Conservation (phyloP, 2,329 filamentous ascomycete species). For the Ophiostoma sp. region DNA sequence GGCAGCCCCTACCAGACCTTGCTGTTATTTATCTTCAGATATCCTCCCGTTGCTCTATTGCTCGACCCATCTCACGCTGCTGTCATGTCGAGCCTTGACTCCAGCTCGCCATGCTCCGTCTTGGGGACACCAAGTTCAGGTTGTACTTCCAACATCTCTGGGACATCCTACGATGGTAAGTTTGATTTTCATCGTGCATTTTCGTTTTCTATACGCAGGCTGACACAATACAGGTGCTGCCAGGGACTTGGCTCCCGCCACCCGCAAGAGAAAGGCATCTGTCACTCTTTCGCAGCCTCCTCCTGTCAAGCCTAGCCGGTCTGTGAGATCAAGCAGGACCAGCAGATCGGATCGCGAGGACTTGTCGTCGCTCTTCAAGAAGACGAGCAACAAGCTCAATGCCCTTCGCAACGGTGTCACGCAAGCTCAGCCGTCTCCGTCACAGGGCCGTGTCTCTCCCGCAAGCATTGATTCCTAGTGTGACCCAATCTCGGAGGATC, state of each 20-base stretch:
- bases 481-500: neutral
- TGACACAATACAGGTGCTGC: neutral
- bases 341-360: neutral
- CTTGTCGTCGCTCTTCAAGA: neutral
- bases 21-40: neutral
- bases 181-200: neutral
- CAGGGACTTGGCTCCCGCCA: neutral
- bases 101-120: neutral
- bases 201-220: neutral
- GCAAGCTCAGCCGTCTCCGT: neutral
- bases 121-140: neutral
- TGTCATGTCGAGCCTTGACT: constrained; percentile 2
- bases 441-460: neutral
- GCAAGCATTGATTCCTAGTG: constrained; percentile 18
- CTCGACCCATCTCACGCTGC: neutral
- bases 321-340: neutral
- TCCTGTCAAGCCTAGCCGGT: neutral
- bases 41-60: neutral
- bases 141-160: neutral
- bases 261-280: constrained; percentile 8
- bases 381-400: neutral
- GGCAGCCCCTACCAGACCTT: neutral
- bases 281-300: neutral
- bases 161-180: neutral
- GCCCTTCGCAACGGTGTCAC: neutral